Conservation (phyloP, 2,329 filamentous ascomycete genomes). For the Saccharata proteae region DNA sequence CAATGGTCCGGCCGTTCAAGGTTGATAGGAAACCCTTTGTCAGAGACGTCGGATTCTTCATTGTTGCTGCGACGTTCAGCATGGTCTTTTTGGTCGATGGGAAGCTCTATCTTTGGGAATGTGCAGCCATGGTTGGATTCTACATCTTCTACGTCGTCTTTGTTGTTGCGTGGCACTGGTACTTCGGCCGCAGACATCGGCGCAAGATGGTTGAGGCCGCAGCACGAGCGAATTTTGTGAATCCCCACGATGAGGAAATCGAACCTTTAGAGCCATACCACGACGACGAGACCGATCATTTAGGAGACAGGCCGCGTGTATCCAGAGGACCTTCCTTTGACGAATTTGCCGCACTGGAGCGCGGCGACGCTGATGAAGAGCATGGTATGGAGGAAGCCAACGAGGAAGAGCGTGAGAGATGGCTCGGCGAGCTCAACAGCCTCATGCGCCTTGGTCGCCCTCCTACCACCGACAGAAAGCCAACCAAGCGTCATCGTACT, state of each 20-base stretch:
- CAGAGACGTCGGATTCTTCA: slow-evolving; percentile 85
- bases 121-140: slow-evolving; percentile 76
- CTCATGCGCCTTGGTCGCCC: slow-evolving; percentile 83
- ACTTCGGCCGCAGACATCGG: slow-evolving; percentile 50
- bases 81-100: slow-evolving; percentile 83
- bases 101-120: slow-evolving; percentile 77
- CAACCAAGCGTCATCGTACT: slow-evolving; percentile 63
- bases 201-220: slow-evolving; percentile 55
- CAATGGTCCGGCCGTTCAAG: slow-evolving; percentile 84
- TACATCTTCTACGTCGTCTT: slow-evolving; percentile 82
- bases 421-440: slow-evolving; percentile 70
- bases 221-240: slow-evolving; percentile 62
- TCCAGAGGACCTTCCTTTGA: slow-evolving; percentile 36
- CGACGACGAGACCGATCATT: slow-evolving; percentile 37
- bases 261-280: slow-evolving; percentile 42
- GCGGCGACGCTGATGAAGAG: slow-evolving; percentile 43
- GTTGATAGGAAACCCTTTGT: slow-evolving; percentile 85
- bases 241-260: slow-evolving; percentile 45
- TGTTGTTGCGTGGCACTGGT: slow-evolving; percentile 90
- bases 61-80: slow-evolving; percentile 73
- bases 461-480: slow-evolving; percentile 49
- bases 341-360: slow-evolving; percentile 53
- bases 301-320: slow-evolving; percentile 9
- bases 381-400: slow-evolving; percentile 52
- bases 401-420: slow-evolving; percentile 51